phyloP scores from a whole-genome alignment of 768 basidiomycete species.

The Neoboletus brunneissimus region DNA sequence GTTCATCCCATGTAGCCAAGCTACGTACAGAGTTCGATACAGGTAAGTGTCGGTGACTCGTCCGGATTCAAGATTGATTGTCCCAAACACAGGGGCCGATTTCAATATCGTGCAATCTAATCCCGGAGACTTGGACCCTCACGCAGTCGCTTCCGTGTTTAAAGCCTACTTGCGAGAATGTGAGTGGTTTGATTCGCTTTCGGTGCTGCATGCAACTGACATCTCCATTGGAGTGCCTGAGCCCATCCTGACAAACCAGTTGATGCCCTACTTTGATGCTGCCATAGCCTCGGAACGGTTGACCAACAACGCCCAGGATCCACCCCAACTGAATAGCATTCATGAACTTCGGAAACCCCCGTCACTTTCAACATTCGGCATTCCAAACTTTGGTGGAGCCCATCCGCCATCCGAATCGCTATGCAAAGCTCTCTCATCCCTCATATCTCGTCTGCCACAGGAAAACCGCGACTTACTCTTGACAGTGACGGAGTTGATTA shows the following conservation, averaged over 20 bases:
- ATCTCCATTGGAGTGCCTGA: constrained; percentile 67
- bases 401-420: constrained; percentile 61
- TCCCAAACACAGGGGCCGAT: constrained; percentile 62
- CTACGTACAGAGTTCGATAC: constrained; percentile 80
- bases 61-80: constrained; percentile 4
- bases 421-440: constrained; percentile 53
- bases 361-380: constrained; percentile 74
- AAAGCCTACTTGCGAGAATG: constrained; percentile 91
- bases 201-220: constrained; percentile 1
- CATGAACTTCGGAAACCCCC: constrained; percentile 66
- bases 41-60: constrained; percentile 40
- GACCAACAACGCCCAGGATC: constrained; percentile 28
- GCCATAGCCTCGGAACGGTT: constrained; percentile 58
- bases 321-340: constrained; percentile 36
- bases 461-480: constrained; percentile 84
- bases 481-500: constrained; percentile 79
- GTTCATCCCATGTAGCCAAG: constrained; percentile 74
- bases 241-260: constrained; percentile 70
- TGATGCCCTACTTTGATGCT: constrained; percentile 76
- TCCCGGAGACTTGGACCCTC: constrained; percentile 89
- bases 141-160: constrained; percentile 90
- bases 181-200: constrained; percentile 42
- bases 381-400: constrained; percentile 62
- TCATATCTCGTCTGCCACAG: constrained; percentile 66
- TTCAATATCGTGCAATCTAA: constrained; percentile 75